Base-by-base conservation (phyloP, 1,284 basidiomycete genomes). In the Athelia psychrophila region DNA sequence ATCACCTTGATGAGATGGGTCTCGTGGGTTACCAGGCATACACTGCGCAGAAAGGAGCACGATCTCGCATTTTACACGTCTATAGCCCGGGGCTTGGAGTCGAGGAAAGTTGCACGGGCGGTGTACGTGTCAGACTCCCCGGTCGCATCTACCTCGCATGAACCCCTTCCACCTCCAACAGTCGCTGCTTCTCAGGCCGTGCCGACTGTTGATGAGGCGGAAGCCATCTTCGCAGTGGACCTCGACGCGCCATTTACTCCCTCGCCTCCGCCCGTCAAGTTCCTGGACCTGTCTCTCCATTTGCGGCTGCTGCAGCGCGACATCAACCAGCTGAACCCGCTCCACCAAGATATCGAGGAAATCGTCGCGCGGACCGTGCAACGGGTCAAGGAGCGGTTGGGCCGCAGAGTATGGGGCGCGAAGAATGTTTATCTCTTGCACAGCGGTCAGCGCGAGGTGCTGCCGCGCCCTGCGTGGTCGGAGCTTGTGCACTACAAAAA, bases 361-460 rank as follows among this genome's bases (percentile, higher is more conserved):
- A 66, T 78, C 2, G 58, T 81, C 10, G 74, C 68, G 5, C 79
- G 85, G n/a, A 77, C 71, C 20, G 69, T 70, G 2, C 78, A 83
- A 54, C 78, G 86, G 22, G 51, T 80, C 18, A 88, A 88, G 66
- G 87, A 91, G 66, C 74, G 78, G 25, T 67, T 89, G 13, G 86
- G 85, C 3, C 78, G 88, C 15, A 79, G 88, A 18, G 79, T 91
- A 2, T 90, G 86, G 86, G 62, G 55, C 8, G 72, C 65, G 25
- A 81, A 80, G 63, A 70, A 81, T 51, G 58, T 90, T 2, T 91
- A 76, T 58, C 48, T 89, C 45, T 64, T 61, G 20, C 60, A 64
- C 18, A 55, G 58, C n/a, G 51, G 49, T 3, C 10, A 48, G 16
- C 74, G 77, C 23, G 53, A 62, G 10, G 32, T 53, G 10, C 53